Evolutionary conservation across 1,284 basidiomycete genomes (phyloP), one percentile per base, ranked within the genome.

Genomic region (Marasmius tenuissimus): DNA sequence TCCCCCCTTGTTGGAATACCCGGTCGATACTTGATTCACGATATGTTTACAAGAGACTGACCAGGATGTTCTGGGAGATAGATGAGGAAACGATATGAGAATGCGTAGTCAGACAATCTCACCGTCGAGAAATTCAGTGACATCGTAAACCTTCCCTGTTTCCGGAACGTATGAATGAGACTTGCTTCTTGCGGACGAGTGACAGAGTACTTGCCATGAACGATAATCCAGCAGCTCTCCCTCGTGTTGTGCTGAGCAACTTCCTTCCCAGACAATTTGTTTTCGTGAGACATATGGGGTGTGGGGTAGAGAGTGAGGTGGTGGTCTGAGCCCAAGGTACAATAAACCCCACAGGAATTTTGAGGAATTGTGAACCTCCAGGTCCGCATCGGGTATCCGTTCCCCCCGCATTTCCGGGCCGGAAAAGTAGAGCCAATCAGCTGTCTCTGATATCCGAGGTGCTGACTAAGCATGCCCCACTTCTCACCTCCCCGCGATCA

Each of bases 171-270:
- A 53, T 54, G 53, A 20, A 60, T 11, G 37, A 49, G 49, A 64
- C 49, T 71, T 70, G 62, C 74, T 71, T 57, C 70, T 68, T 45
- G 69, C 70, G 57, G 73, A 71, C 52, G 70, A 73, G 74, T 40
- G 18, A 22, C 33, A 35, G 27, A 65, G 49, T 20, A 70, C 81
- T 56, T 65, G 88, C 91, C 92, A 73, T 94, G 93, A 2, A 96
- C 87, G 61, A 95, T 92, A 67, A 96, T 92, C 93, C 93, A 95
- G 65, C 93, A 94, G 65, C 87, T 92, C 67, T 93, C 81, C 38
- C 86, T 75, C 49, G 68, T 81, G 71, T 88, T 90, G 71, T 94
- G 92, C 70, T 83, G 75, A 8, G 87, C 85, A 18, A 94, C 87
- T 63, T 88, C 82, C 64, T 84, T 76, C 33, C 83, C 84, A 42